phyloP scores from a whole-genome alignment of 805 yeast species.

The Metahyphopichia silvanorum region DNA sequence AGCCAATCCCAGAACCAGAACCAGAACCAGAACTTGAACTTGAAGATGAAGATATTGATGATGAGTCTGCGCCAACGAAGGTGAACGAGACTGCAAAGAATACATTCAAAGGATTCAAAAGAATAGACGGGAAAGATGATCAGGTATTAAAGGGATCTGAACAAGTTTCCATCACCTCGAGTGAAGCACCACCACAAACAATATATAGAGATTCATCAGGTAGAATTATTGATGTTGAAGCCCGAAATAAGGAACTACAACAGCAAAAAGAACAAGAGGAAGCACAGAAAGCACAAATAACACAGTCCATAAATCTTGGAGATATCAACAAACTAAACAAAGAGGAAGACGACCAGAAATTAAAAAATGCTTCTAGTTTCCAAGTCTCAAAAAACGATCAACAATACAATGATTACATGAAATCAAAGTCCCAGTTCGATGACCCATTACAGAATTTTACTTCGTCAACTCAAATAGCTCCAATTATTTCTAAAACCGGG shows the following conservation, averaged over 20 bases:
- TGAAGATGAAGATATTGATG: slow-evolving; percentile 19
- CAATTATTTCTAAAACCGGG: slow-evolving; percentile 36
- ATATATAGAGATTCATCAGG: slow-evolving; percentile 65
- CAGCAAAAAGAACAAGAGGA: slow-evolving; percentile 3
- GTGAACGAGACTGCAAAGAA: slow-evolving; percentile 6
- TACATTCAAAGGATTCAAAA: slow-evolving; percentile 29
- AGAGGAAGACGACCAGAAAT: slow-evolving; percentile 28
- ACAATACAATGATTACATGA: slow-evolving; percentile 32
- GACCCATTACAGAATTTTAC: slow-evolving; percentile 62
- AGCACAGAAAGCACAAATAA: slow-evolving; percentile 15
- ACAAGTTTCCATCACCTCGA: background rate
- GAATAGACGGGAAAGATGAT: slow-evolving; percentile 23
- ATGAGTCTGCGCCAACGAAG: background rate
- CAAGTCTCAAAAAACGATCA: slow-evolving; percentile 31
- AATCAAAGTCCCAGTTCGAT: slow-evolving; percentile 39
- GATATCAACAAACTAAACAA: slow-evolving; percentile 35
- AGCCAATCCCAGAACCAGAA: slow-evolving; percentile 6
- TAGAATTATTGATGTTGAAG: slow-evolving; percentile 41
- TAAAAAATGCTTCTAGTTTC: slow-evolving; percentile 19
- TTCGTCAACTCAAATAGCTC: slow-evolving; percentile 10
- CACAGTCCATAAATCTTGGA: slow-evolving; percentile 31
- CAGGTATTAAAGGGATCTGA: no score
- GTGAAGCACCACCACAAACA: slow-evolving; percentile 28
- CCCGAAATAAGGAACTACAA: slow-evolving; percentile 16
- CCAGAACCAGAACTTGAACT: slow-evolving; percentile 14